Evolutionary conservation across 257 asterid genomes (phyloP), one percentile per base, ranked within the genome.

Genomic region (Solanum clarkiae): DNA sequence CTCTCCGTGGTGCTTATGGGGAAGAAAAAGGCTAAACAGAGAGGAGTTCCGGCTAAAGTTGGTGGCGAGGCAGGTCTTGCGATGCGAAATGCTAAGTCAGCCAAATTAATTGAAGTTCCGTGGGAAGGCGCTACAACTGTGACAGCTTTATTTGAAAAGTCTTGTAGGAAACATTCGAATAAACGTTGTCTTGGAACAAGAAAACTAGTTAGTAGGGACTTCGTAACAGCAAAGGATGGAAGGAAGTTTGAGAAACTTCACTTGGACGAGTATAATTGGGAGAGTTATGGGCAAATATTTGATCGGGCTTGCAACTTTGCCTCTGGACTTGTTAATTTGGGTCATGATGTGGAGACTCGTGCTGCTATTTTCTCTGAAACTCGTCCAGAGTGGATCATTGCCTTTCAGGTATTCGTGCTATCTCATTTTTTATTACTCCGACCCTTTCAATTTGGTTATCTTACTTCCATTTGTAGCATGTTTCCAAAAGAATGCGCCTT

Each of bases 111-210:
- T 42, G 99, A 96, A 89, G 97, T 93, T 84, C 98, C 99, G 1
- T 96, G 98, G 98, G 95, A 96, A 87, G 98, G 97, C 49, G 99
- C 98, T 84, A 93, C 92, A 2, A 96, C 98, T 62, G 66, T 94
- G 91, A 97, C 99, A 4, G 94, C 93, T 87, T 80, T 96, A 88
- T 96, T 96, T 86, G 98, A 96, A 90, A 98, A 92, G 90, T 90
- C 99, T 0, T 89, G 98, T 88, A 88, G 88, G 71, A 94, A 88
- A 70, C 85, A 93, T 89, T 90, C 94, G 2, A 59, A 82, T 42
- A 87, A 90, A 32, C 90, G 84, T 87, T 93, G 87, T 90, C 96
- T 96, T 80, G 99, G 99, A 86, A 93, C 92, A 6, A 93, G 98
- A 87, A 91, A 96, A 84, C 72, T 90, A n/a, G 80, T 93, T 81